A percentile compares a stretch with the other conserved stretches of the same genome.
These are phyloP conservation scores for Coemansia interrupta DNA, from an alignment of 192 early-diverging fungal genomes.

Conservation along the genomic window DNA sequence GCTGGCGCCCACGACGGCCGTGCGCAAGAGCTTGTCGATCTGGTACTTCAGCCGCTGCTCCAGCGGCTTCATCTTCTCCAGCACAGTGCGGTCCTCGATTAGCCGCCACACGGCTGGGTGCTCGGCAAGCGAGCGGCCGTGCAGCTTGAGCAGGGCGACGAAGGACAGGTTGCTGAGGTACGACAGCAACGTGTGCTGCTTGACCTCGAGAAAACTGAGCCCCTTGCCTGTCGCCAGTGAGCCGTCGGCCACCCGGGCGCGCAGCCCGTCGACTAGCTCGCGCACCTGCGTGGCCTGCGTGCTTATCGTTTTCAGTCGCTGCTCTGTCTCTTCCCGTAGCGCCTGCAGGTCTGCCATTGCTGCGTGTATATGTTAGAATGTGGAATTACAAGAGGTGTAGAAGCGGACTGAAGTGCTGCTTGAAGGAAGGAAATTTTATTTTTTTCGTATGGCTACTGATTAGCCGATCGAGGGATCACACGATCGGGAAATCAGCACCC, in stretches of 20 bases:
- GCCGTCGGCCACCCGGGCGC: conserved; percentile 49
- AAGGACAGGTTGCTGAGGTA: conserved; percentile 81
- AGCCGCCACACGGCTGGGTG: conserved; percentile 65
- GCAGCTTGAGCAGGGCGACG: conserved; percentile 73
- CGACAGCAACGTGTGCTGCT: conserved; percentile 78
- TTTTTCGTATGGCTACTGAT: too few relatives aligned
- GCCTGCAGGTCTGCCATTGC: conserved; percentile 1
- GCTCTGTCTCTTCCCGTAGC: conserved; percentile 10
- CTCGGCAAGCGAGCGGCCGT: conserved; percentile 61
- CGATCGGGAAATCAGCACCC: too few relatives aligned
- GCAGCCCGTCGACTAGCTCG: conserved; percentile 41
- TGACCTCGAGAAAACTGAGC: conserved; percentile 86
- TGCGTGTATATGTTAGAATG: not conserved
- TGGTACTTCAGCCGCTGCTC: conserved; percentile 95
- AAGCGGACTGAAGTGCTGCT: not conserved
- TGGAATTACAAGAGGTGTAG: not conserved
- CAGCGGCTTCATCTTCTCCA: conserved; percentile 91
- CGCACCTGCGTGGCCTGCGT: conserved; percentile 48
- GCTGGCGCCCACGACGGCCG: conserved; percentile 55
- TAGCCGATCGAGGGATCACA: too few relatives aligned
- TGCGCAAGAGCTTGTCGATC: conserved; percentile 87
- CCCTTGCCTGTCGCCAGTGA: conserved; percentile 71
- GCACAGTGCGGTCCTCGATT: conserved; percentile 75
- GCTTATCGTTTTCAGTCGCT: conserved; percentile 21
- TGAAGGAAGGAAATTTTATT: too few relatives aligned